phyloP scores from a whole-genome alignment of 345 rosid genomes.

The Noccaea caerulescens region DNA sequence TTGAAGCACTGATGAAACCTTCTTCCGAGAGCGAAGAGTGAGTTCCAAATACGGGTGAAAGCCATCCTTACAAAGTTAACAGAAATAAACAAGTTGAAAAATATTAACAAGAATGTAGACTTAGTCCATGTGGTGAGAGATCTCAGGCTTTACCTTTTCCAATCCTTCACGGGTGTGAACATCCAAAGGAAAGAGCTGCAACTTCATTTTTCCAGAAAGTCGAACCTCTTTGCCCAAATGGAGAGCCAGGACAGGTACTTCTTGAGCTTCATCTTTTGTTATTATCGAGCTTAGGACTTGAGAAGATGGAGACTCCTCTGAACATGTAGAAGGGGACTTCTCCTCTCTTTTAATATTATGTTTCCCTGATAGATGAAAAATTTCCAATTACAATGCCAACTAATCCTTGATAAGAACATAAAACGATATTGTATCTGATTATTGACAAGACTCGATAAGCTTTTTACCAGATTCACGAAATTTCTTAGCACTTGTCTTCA shows the following conservation, averaged over 20 bases:
- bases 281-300: slow-evolving; percentile 23
- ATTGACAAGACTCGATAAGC: not conserved
- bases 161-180: slow-evolving; percentile 60
- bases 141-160: slow-evolving; percentile 61
- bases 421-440: slow-evolving; percentile 10
- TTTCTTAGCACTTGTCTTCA: slow-evolving; percentile 29
- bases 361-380: slow-evolving; percentile 32
- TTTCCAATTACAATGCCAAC: slow-evolving; percentile 1
- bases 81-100: not conserved
- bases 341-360: slow-evolving; percentile 34
- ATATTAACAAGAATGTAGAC: not conserved
- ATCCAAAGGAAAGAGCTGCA: slow-evolving; percentile 90
- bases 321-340: slow-evolving; percentile 37
- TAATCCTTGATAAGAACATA: not conserved
- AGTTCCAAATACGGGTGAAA: slow-evolving; percentile 92
- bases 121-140: slow-evolving; percentile 1
- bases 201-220: slow-evolving; percentile 61
- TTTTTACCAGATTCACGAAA: slow-evolving; percentile 33
- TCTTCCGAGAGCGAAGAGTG: slow-evolving; percentile 68
- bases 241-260: slow-evolving; percentile 32
- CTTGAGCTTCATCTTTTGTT: slow-evolving; percentile 29
- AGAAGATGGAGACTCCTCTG: slow-evolving; percentile 28
- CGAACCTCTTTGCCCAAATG: slow-evolving; percentile 42
- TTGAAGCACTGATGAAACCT: slow-evolving; percentile 73
- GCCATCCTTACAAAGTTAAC: slow-evolving; percentile 59